Base-by-base conservation (phyloP, 345 rosid species). In the Linum lewisii region DNA sequence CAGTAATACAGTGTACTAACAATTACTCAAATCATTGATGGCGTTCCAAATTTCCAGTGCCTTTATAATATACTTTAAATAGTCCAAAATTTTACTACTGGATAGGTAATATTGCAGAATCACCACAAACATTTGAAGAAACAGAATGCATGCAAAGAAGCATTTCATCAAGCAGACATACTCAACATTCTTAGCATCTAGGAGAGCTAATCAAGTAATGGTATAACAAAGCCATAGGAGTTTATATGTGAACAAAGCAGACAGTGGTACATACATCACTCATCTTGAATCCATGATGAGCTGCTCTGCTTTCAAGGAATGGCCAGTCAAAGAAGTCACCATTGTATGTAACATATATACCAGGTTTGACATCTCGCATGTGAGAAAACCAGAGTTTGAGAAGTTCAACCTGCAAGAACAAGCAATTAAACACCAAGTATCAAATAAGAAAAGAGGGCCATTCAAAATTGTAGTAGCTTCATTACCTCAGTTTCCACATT, bases 271-370 rank as follows among this genome's bases (percentile, higher is more conserved):
- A 42, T 83, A 92, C 96, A 75, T 84, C 80, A 71, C 80, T 81
- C 98, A 92, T 86, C 72, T 77, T 83, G 58, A 86, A 51, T 58
- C 86, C 95, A 67, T 92, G 94, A 79, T 80, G 70, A n/a, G 94
- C 78, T 69, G 98, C 97, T 79, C 98, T 84, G 54, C 67, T 82
- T 79, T 92, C 98, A 72, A 92, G 56, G 78, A 92, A 92, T 50
- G 98, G 98, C 98, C 98, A 92, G 69, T 92, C 98, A 68, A 92
- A 92, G 65, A 62, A 88, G 73, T 92, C 98, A 53, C 98, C 98
- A 15, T 88, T 92, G 69, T 92, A 92, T 20, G 98, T 88, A 53
- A 92, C 98, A 80, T 84, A 92, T 68, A 92, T 83, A 65, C 97
- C 86, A 36, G 98, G 98, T 78, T 88, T 92, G 73, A 85, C 78